Percentiles rank a stretch among this genome's conserved stretches.
Evolutionary conservation across 805 yeast genomes (phyloP).

Genomic region (Torulaspora quercuum): DNA sequence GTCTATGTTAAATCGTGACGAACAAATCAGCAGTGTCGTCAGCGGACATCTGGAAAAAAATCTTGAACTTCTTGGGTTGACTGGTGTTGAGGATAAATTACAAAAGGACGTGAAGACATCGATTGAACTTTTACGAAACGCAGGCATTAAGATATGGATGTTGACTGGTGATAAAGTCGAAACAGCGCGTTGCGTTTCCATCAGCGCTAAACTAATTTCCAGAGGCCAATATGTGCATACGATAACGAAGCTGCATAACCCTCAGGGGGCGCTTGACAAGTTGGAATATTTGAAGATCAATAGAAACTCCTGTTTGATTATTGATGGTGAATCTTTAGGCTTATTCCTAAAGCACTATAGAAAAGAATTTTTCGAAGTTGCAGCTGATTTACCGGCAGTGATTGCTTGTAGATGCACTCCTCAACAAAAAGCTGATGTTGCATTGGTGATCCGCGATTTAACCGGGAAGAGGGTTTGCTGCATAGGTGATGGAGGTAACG

Average conservation of each 20-base stretch:
- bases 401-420: slow-evolving; percentile 98
- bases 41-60: slow-evolving; percentile 71
- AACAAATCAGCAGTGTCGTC: slow-evolving; percentile 64
- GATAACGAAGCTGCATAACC: slow-evolving; percentile 58
- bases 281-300: slow-evolving; percentile 68
- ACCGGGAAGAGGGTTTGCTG: slow-evolving; percentile 93
- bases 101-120: slow-evolving; percentile 90
- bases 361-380: slow-evolving; percentile 73
- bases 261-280: slow-evolving; percentile 66
- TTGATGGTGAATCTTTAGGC: slow-evolving; percentile 90
- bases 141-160: slow-evolving; percentile 99
- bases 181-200: slow-evolving; percentile 95
- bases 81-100: slow-evolving; percentile 96
- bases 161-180: slow-evolving; percentile 98
- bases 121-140: slow-evolving; percentile 87
- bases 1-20: slow-evolving; percentile 77
- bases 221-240: slow-evolving; percentile 93
- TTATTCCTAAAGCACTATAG: slow-evolving; percentile 59
- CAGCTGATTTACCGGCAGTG: slow-evolving; percentile 83
- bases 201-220: slow-evolving; percentile 88
- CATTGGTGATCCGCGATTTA: slow-evolving; percentile 65
- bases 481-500: slow-evolving; percentile 99
- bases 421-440: slow-evolving; percentile 97
- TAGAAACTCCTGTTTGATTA: slow-evolving; percentile 60
- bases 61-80: slow-evolving; percentile 81